phyloP scores from a whole-genome alignment of 805 yeast genomes.

The Teunomyces atbi region DNA sequence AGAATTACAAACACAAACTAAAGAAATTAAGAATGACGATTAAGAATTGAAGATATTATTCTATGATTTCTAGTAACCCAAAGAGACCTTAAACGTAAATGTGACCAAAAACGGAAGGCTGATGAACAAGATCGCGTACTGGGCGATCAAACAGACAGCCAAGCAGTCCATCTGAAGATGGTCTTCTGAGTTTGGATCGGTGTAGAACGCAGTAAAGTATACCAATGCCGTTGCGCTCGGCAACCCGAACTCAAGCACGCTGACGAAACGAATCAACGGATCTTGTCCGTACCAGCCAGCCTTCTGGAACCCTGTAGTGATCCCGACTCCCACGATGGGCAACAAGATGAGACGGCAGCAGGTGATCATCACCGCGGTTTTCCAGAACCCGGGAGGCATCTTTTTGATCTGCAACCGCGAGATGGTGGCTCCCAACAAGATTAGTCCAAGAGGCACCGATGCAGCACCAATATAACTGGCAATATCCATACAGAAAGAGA shows the following conservation, averaged over 20 bases:
- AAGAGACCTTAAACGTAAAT: slow-evolving; percentile 56
- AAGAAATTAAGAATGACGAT: too few species aligned
- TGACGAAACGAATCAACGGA: slow-evolving; percentile 64
- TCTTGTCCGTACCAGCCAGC: slow-evolving; percentile 67
- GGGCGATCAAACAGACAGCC: slow-evolving; percentile 71
- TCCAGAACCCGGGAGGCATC: slow-evolving; percentile 71
- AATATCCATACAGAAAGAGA: slow-evolving; percentile 82
- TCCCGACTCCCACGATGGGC: slow-evolving; percentile 74
- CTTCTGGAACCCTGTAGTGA: slow-evolving; percentile 53
- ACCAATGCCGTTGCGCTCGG: slow-evolving; percentile 90
- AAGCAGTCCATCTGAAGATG: slow-evolving; percentile 80
- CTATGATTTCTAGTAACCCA: slow-evolving; percentile 22
- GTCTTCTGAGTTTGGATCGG: slow-evolving; percentile 56
- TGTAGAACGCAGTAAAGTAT: slow-evolving; percentile 83
- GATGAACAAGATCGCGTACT: slow-evolving; percentile 65
- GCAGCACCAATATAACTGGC: slow-evolving; percentile 81
- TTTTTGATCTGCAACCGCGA: slow-evolving; percentile 63
- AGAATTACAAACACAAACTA: too few species aligned
- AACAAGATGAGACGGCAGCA: slow-evolving; percentile 58
- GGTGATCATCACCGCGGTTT: slow-evolving; percentile 58
- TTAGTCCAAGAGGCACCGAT: slow-evolving; percentile 81
- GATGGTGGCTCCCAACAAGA: slow-evolving; percentile 83
- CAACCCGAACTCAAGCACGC: slow-evolving; percentile 70
- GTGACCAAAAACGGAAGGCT: slow-evolving; percentile 75
- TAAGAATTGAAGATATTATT: too few species aligned